These are phyloP conservation scores for Neurospora discreta DNA, from an alignment of 495 filamentous ascomycete species.

Conservation along the genomic window DNA sequence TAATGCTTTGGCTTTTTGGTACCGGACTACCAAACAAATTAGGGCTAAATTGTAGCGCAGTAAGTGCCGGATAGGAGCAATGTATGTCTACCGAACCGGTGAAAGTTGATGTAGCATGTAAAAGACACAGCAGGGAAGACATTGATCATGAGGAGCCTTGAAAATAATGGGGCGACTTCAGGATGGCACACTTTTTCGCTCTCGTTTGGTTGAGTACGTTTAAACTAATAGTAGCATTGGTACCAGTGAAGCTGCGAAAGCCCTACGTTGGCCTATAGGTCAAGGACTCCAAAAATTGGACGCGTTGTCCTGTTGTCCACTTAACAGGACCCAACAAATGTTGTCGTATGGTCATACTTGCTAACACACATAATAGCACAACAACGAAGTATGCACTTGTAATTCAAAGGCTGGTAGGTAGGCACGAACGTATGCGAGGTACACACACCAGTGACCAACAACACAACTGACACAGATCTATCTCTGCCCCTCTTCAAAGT, in stretches of 20 bases:
- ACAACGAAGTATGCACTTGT: neutral
- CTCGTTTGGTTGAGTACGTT: neutral
- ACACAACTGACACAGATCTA: neutral
- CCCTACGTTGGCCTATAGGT: neutral
- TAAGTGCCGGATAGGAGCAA: neutral
- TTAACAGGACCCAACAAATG: neutral
- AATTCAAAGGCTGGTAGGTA: neutral
- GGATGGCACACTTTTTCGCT: neutral
- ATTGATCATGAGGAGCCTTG: neutral
- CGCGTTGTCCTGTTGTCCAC: too few relatives aligned
- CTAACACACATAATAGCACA: neutral
- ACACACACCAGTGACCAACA: neutral
- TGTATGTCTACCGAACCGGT: neutral
- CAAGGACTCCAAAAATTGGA: neutral
- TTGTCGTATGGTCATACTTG: neutral
- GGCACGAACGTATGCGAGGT: neutral
- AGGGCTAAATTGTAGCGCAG: too few relatives aligned
- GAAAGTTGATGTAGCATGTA: neutral
- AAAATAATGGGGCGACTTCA: neutral
- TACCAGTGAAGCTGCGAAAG: neutral
- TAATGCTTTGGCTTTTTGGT: too few relatives aligned
- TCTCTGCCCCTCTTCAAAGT: neutral
- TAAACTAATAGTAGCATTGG: neutral
- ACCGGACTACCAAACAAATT: too few relatives aligned
- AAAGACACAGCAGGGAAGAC: neutral